These are phyloP conservation scores for Boletellus emodensis DNA, from an alignment of 768 basidiomycete genomes.

Conservation along the genomic window DNA sequence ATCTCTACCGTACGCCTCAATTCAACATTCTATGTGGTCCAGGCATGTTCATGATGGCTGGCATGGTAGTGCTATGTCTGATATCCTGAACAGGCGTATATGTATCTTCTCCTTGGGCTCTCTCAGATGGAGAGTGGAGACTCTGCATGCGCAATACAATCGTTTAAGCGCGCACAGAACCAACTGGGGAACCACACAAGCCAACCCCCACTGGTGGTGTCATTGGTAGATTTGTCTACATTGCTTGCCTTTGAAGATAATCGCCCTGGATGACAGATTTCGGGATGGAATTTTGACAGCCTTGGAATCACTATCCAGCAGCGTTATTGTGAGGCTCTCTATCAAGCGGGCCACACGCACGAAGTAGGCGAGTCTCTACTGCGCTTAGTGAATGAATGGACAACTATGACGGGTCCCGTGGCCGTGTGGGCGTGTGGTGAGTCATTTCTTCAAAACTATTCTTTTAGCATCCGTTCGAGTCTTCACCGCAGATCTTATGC, in stretches of 20 bases:
- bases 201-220: neutral
- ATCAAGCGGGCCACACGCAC: neutral
- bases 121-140: neutral
- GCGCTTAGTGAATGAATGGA: neutral
- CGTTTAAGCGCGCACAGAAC: neutral
- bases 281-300: slow-evolving; percentile 6
- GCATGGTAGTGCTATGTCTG: neutral
- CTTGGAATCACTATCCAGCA: neutral
- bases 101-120: slow-evolving; percentile 7
- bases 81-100: slow-evolving; percentile 1
- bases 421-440: neutral
- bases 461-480: too few species aligned
- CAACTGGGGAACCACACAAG: neutral
- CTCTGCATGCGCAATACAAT: neutral
- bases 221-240: too few species aligned
- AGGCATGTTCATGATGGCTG: too few species aligned
- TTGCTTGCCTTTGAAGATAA: too few species aligned
- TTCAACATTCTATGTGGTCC: neutral
- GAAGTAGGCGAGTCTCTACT: neutral
- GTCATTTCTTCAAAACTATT: too few species aligned
- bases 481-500: too few species aligned
- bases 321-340: slow-evolving; percentile 5
- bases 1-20: neutral
- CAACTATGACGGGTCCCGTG: neutral
- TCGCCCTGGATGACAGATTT: slow-evolving; percentile 7